Evolutionary conservation across 2,329 filamentous ascomycete genomes (phyloP).

Genomic region (Nectriaceae sp.): DNA sequence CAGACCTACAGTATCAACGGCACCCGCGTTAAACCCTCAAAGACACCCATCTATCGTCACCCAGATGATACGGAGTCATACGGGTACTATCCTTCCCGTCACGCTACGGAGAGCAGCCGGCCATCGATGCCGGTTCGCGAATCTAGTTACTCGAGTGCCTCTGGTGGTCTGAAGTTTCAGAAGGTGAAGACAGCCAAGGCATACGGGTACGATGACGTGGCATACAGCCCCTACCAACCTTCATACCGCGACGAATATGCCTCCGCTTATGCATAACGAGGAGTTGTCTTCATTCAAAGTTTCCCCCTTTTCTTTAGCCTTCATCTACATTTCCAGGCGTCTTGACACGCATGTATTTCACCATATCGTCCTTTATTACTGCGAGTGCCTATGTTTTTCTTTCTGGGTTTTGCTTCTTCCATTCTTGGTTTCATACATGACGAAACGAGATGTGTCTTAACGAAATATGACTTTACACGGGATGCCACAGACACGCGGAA

Average conservation of each 20-base stretch:
- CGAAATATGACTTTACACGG: constrained; percentile 32
- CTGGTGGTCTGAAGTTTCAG: constrained; percentile 20
- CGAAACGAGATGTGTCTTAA: constrained; percentile 37
- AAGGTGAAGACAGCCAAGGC: constrained; percentile 39
- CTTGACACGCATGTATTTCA: constrained; percentile 28
- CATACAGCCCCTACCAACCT: constrained; percentile 32
- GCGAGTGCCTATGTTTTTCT: constrained; percentile 5
- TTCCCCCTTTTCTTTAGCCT: constrained; percentile 10
- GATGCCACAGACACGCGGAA: constrained; percentile 27
- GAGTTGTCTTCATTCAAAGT: constrained; percentile 1
- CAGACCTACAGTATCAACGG: neutral
- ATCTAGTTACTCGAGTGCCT: constrained; percentile 30
- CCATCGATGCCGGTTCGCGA: constrained; percentile 35
- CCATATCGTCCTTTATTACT: constrained; percentile 20
- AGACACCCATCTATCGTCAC: neutral
- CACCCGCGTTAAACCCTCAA: neutral
- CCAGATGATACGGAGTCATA: constrained; percentile 11
- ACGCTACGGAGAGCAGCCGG: constrained; percentile 26
- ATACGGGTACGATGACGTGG: constrained; percentile 33
- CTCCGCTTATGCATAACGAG: constrained; percentile 21
- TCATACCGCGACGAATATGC: constrained; percentile 27
- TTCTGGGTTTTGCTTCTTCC: constrained; percentile 20
- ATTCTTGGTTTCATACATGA: constrained; percentile 28
- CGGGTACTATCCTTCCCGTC: constrained; percentile 26
- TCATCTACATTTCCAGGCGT: constrained; percentile 28